Conservation (phyloP, 345 rosid genomes). For the Salix brachista region DNA sequence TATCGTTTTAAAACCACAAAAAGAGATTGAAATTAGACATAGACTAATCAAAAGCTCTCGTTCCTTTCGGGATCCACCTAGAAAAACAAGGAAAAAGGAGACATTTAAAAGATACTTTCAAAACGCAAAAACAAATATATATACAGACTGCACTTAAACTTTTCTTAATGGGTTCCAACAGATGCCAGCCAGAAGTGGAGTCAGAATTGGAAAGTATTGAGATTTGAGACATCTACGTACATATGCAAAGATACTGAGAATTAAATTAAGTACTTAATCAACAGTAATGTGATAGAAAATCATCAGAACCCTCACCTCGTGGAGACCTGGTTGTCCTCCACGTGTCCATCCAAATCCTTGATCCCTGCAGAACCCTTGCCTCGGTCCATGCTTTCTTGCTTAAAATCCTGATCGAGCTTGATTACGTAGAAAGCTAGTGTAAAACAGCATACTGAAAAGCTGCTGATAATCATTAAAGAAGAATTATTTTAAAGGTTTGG, state of each 20-base stretch:
- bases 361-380: conserved; percentile 12
- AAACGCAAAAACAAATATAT: too few relatives aligned
- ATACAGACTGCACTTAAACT: too few relatives aligned
- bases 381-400: neutral
- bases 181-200: neutral
- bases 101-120: too few relatives aligned
- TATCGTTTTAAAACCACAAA: too few relatives aligned
- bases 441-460: neutral
- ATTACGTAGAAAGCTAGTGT: neutral
- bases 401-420: too few relatives aligned
- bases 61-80: too few relatives aligned
- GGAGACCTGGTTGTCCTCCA: neutral
- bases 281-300: neutral
- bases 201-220: neutral
- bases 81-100: too few relatives aligned
- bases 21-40: too few relatives aligned
- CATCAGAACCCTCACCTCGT: neutral
- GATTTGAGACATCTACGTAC: neutral
- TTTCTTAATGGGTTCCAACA: too few relatives aligned
- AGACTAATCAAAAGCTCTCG: too few relatives aligned
- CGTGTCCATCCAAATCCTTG: neutral
- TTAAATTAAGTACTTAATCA: neutral
- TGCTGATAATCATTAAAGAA: conserved; percentile 5
- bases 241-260: too few relatives aligned
- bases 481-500: neutral